A percentile compares a stretch with the other conserved stretches of the same genome.
Evolutionary conservation across 805 yeast genomes (phyloP).

Genomic region (Wickerhamiella sergipiensis): DNA sequence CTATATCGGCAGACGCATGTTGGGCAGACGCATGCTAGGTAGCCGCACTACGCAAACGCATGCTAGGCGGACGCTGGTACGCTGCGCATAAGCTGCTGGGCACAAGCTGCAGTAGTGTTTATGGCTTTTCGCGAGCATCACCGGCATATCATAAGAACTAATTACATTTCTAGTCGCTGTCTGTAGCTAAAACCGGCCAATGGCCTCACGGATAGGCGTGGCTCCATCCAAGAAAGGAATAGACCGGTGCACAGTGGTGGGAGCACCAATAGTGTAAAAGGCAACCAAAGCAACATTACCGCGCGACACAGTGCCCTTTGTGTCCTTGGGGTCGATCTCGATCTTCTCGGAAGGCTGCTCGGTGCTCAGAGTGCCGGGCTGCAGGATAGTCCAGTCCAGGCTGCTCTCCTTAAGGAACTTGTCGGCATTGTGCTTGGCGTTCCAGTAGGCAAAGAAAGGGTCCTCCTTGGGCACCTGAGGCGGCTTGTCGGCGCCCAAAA

Average conservation of each 20-base stretch:
- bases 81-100: too few species aligned
- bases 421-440: conserved; percentile 52
- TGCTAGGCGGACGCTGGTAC: too few species aligned
- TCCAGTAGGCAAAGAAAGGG: conserved; percentile 35
- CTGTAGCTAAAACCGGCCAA: conserved; percentile 4
- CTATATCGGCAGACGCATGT: too few species aligned
- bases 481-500: conserved; percentile 35
- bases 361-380: conserved; percentile 36
- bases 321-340: conserved; percentile 18
- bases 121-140: too few species aligned
- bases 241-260: conserved; percentile 8
- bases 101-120: too few species aligned
- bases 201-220: conserved; percentile 8
- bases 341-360: conserved; percentile 33
- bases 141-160: background rate
- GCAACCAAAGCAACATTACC: conserved; percentile 44
- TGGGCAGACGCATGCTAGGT: too few species aligned
- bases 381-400: conserved; percentile 43
- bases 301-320: conserved; percentile 24
- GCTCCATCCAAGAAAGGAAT: conserved; percentile 17
- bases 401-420: conserved; percentile 27
- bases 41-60: too few species aligned
- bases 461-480: conserved; percentile 32
- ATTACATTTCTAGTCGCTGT: background rate
- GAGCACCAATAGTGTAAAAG: conserved; percentile 10